Evolutionary conservation across 2,329 filamentous ascomycete genomes (phyloP).

Genomic region (Zymoseptoria pseudotritici): DNA sequence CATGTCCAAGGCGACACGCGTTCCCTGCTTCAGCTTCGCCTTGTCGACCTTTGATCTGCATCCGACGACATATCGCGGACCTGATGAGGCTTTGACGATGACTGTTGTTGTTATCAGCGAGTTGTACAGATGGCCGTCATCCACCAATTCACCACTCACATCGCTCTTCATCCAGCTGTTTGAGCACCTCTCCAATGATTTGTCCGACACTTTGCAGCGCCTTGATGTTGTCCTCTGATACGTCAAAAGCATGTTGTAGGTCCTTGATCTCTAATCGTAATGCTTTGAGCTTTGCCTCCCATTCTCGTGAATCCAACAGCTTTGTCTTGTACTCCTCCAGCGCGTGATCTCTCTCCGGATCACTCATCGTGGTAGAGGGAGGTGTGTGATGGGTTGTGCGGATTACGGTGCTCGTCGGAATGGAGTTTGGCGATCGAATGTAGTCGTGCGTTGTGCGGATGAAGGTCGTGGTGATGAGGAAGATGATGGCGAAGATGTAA

Average conservation of each 20-base stretch:
- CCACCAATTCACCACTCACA: slow-evolving; percentile 53
- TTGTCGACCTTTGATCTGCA: slow-evolving; percentile 99
- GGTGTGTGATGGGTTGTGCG: slow-evolving; percentile 4
- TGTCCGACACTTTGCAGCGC: slow-evolving; percentile 97
- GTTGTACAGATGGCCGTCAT: slow-evolving; percentile 3
- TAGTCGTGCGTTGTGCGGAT: neutral
- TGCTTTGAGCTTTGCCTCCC: slow-evolving; percentile 95
- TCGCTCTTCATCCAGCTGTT: slow-evolving; percentile 97
- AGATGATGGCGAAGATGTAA: slow-evolving; percentile 4
- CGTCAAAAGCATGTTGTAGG: slow-evolving; percentile 87
- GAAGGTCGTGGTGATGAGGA: neutral
- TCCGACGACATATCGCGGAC: slow-evolving; percentile 94
- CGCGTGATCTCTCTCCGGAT: slow-evolving; percentile 46
- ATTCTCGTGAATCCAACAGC: slow-evolving; percentile 86
- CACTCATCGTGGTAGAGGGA: slow-evolving; percentile 22
- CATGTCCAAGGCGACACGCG: slow-evolving; percentile 96
- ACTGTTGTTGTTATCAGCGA: slow-evolving; percentile 47
- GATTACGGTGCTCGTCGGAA: neutral
- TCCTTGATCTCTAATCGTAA: slow-evolving; percentile 94
- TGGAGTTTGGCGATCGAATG: neutral
- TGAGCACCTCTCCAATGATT: slow-evolving; percentile 97
- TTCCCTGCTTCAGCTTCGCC: slow-evolving; percentile 93
- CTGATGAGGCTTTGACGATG: slow-evolving; percentile 96
- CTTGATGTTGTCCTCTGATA: slow-evolving; percentile 99
- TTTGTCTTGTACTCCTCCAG: slow-evolving; percentile 48